These are phyloP conservation scores for Penicillium brasilianum DNA, from an alignment of 2,329 filamentous ascomycete genomes.

Conservation along the genomic window DNA sequence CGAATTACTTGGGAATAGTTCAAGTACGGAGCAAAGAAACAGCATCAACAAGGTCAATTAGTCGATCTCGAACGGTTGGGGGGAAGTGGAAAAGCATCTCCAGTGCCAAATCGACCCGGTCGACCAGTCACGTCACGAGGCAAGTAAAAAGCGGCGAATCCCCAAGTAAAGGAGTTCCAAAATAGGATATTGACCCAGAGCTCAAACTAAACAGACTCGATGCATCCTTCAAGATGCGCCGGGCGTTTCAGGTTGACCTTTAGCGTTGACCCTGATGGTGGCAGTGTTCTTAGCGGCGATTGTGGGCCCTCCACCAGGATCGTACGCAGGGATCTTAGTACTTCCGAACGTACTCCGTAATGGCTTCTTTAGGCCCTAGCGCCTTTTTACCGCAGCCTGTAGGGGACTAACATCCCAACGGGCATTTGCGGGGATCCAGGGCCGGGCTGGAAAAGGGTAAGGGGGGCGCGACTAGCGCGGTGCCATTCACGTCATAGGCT, in stretches of 20 bases:
- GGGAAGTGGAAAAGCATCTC: slow-evolving; percentile 1
- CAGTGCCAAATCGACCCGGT: neutral
- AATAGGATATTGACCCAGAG: neutral
- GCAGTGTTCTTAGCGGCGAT: slow-evolving; percentile 33
- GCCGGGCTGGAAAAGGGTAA: slow-evolving; percentile 2
- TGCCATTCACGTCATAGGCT: slow-evolving; percentile 24
- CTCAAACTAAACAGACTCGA: slow-evolving; percentile 5
- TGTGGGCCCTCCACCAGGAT: slow-evolving; percentile 36
- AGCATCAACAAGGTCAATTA: neutral
- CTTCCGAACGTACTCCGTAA: neutral
- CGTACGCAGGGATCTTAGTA: slow-evolving; percentile 38
- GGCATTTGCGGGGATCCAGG: slow-evolving; percentile 35
- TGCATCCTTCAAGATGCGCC: slow-evolving; percentile 23
- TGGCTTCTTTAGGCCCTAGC: slow-evolving; percentile 5
- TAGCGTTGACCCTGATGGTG: slow-evolving; percentile 41
- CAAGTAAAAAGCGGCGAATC: neutral
- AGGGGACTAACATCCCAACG: slow-evolving; percentile 20
- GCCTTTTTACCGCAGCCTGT: neutral
- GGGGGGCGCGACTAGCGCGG: neutral
- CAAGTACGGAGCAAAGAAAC: neutral
- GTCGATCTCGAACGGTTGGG: slow-evolving; percentile 24
- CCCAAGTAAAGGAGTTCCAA: neutral
- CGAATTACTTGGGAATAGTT: slow-evolving; percentile 1
- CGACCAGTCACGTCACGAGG: slow-evolving; percentile 1
- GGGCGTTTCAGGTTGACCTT: slow-evolving; percentile 38